phyloP scores from a whole-genome alignment of 2,329 filamentous ascomycete species.

The Biscogniauxia mediterranea region DNA sequence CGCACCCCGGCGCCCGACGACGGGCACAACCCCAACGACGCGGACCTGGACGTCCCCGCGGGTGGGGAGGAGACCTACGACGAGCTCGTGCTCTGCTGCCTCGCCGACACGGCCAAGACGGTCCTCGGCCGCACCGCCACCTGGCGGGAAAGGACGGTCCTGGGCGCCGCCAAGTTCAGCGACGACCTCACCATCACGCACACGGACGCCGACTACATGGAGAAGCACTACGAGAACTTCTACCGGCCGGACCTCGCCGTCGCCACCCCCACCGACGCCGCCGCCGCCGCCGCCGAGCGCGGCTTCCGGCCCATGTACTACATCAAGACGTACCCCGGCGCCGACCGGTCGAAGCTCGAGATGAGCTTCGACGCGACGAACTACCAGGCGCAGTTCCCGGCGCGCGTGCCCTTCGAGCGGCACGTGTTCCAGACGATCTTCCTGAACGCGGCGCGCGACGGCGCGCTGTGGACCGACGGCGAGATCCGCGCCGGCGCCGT shows the following conservation, averaged over 20 bases:
- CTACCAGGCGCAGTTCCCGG: constrained; percentile 58
- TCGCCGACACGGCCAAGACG: constrained; percentile 62
- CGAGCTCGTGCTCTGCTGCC: constrained; percentile 64
- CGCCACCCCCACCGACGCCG: constrained; percentile 25
- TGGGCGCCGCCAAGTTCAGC: constrained; percentile 68
- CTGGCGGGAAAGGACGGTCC: constrained; percentile 62
- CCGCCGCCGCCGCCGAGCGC: constrained; percentile 41
- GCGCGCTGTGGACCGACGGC: constrained; percentile 51
- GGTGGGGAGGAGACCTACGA: constrained; percentile 61
- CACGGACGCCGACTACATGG: constrained; percentile 63
- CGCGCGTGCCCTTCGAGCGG: constrained; percentile 39
- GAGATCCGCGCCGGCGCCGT: constrained; percentile 54
- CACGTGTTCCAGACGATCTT: constrained; percentile 50
- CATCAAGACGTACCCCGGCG: constrained; percentile 50
- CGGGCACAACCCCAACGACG: constrained; percentile 32
- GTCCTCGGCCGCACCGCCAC: constrained; percentile 58
- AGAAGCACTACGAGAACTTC: constrained; percentile 65
- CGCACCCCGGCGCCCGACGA: constrained; percentile 34
- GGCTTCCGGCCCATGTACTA: constrained; percentile 54
- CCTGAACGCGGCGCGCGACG: constrained; percentile 55
- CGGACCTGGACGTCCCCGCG: constrained; percentile 33
- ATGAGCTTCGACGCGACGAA: constrained; percentile 57
- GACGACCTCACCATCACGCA: constrained; percentile 73
- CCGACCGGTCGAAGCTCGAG: constrained; percentile 50
- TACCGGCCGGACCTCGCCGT: constrained; percentile 47